Base-by-base conservation (phyloP, 2,329 filamentous ascomycete genomes). In the Lasiodiplodia citricola region DNA sequence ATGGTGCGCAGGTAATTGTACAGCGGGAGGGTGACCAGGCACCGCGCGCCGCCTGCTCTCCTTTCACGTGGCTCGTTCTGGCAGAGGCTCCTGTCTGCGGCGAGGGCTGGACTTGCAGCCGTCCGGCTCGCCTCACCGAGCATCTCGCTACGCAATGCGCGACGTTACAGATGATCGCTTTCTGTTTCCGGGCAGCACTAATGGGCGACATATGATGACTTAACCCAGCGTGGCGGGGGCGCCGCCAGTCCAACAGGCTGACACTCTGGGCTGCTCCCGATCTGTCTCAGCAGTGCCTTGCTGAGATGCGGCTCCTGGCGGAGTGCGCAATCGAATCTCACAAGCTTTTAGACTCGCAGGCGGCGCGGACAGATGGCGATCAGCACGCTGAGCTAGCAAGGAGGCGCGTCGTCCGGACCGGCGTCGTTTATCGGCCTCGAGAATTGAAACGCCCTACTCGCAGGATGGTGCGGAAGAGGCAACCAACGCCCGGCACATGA, bases 141-240 rank as follows among this genome's bases (percentile, higher is more conserved):
- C 51, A 64, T 64, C 60, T 64, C 60, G 60, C 60, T 64, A 64
- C 60, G 60, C 47, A 52, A 64, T 52, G 44, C 47, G 47, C 44
- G 47, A 64, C 60, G 60, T 64, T 64, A 64, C 60, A 64, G 60
- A 64, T 52, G 47, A 64, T 64, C 60, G 28, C 60, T 64, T 64
- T 64, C 60, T 50, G 44, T 31, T 37, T 64, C 21, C 4, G 60
- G 60, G 60, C 21, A 38, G 44, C 31, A 52, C 47, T 64, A 64
- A 51, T 64, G 60, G 60, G 38, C 60, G 47, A 64, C 10, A 64
- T 51, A 52, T 52, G 51, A 25, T 31, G 60, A 37, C 60, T 52
- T 25, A 57, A 28, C 60, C 60, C 25, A 18, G 58, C 58, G 37
- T 63, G 41, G 58, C 44, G 60, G 47, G 14, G 58, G 25, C 23